These are phyloP conservation scores for Fusarium paranaense DNA, from an alignment of 2,329 filamentous ascomycete genomes.

Conservation along the genomic window DNA sequence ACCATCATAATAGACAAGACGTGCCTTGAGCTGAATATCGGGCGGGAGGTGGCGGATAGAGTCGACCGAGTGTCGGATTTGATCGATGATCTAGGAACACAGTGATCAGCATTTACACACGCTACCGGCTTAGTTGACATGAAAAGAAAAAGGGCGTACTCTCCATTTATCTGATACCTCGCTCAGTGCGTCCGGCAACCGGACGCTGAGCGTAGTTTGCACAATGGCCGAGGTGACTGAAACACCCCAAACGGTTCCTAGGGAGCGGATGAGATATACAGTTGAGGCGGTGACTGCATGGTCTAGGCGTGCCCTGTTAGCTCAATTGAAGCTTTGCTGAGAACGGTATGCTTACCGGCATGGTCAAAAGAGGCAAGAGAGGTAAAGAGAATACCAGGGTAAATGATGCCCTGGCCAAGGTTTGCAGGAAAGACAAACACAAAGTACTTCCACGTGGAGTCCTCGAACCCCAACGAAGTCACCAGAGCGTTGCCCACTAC, in stretches of 20 bases:
- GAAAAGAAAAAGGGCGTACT: conserved; percentile 56
- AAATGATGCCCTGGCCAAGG: conserved; percentile 70
- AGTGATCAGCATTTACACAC: conserved; percentile 28
- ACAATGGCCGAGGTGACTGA: conserved; percentile 71
- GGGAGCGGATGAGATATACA: conserved; percentile 71
- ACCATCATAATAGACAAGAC: conserved; percentile 70
- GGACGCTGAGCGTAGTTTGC: conserved; percentile 69
- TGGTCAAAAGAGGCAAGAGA: conserved; percentile 73
- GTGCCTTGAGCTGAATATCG: conserved; percentile 66
- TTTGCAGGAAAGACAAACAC: conserved; percentile 69
- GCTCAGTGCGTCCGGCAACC: conserved; percentile 64
- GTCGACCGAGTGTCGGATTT: conserved; percentile 71
- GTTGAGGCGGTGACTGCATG: conserved; percentile 73
- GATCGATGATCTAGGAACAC: conserved; percentile 64
- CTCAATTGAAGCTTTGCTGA: not conserved
- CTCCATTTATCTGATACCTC: conserved; percentile 68
- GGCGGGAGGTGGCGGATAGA: conserved; percentile 65
- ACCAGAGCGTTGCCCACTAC: conserved; percentile 65
- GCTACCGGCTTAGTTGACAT: not conserved
- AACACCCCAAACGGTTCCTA: conserved; percentile 74
- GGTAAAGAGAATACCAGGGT: conserved; percentile 70
- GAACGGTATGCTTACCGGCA: conserved; percentile 55
- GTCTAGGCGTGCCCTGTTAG: conserved; percentile 53
- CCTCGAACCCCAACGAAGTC: conserved; percentile 60
- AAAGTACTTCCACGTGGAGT: conserved; percentile 66